Base-by-base conservation (phyloP, 495 filamentous ascomycete species). In the Collariella sp. region DNA sequence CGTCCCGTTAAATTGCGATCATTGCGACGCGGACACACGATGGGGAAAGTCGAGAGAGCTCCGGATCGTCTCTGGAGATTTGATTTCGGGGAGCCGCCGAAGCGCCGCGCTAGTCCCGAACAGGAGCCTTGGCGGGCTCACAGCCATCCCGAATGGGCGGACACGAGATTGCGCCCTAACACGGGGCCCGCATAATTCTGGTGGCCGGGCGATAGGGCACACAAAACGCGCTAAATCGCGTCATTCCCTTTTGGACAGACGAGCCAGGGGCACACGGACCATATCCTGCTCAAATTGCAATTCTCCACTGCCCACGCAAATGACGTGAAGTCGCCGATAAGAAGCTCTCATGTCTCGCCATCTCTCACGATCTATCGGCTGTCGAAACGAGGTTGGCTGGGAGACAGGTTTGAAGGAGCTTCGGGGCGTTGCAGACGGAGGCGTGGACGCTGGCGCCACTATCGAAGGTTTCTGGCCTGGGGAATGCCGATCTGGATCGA, bases 51-150 rank as follows among this genome's bases (percentile, higher is more conserved):
- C 52, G 43, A 16, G 41, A 23, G 18, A 23, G 20, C 16, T 12
- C 51, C 45, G 47, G 52, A 59, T 50, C 46, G 23, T 11, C 48
- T 50, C 50, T 54, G 52, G 55, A 50, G 56, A 58, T 58, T 49
- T 45, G 56, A 58, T 50, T 58, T 58, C 46, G 45, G 56, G 56
- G 45, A 45, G 20, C 2, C 2, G 56, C 44, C 18, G 40, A 31
- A 39, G 41, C 13, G 22, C 18, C 7, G 41, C 3, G 39, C 56
- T 46, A 58, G 31, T 5, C 50, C 24, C 45, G 41, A 39, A 46
- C 39, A 41, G 57, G 52, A 46, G 41, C 47, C 51, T 51, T 51
- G 52, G 51, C 57, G 35, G 18, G 5, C 31, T 5, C 50, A 23
- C 16, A 36, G 46, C 34, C 11, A 16, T 41, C 42, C 52, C 42